Conservation (phyloP, 192 early-diverging fungal species). For the Anaeromyces robustus region DNA sequence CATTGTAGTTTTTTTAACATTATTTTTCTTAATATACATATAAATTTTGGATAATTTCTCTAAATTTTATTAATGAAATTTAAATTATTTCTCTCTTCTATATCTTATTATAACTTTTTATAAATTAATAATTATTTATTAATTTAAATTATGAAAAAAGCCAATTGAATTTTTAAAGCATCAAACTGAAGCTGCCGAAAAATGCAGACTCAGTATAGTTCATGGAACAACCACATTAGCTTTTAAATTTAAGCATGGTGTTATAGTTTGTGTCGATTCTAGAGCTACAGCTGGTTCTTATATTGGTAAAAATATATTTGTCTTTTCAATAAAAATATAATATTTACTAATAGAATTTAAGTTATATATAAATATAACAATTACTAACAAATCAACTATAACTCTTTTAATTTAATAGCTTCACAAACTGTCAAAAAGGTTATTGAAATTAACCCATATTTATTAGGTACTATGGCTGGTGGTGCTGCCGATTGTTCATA, state of each 20-base stretch:
- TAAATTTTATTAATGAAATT: too few species aligned
- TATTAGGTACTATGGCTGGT: conserved; percentile 97
- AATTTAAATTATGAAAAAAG: conserved; percentile 22
- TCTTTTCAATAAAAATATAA: too few species aligned
- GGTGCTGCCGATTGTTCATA: conserved; percentile 97
- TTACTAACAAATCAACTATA: too few species aligned
- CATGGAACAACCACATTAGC: conserved; percentile 97
- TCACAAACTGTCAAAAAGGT: conserved; percentile 96
- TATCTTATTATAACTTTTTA: too few species aligned
- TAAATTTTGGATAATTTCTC: too few species aligned
- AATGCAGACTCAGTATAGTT: conserved; percentile 73
- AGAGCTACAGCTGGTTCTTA: conserved; percentile 82
- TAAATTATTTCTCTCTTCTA: too few species aligned
- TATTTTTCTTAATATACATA: too few species aligned
- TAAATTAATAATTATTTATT: too few species aligned
- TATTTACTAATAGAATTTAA: too few species aligned
- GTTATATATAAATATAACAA: too few species aligned
- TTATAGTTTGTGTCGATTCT: conserved; percentile 92
- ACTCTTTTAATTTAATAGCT: conserved; percentile 29
- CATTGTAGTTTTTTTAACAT: not conserved
- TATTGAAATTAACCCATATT: conserved; percentile 96
- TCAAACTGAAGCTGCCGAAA: conserved; percentile 49
- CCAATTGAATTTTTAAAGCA: conserved; percentile 73
- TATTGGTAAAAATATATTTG: conserved; percentile 68
- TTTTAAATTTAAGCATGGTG: conserved; percentile 89